Conservation (phyloP, 768 basidiomycete genomes). For the Mycena indigotica region DNA sequence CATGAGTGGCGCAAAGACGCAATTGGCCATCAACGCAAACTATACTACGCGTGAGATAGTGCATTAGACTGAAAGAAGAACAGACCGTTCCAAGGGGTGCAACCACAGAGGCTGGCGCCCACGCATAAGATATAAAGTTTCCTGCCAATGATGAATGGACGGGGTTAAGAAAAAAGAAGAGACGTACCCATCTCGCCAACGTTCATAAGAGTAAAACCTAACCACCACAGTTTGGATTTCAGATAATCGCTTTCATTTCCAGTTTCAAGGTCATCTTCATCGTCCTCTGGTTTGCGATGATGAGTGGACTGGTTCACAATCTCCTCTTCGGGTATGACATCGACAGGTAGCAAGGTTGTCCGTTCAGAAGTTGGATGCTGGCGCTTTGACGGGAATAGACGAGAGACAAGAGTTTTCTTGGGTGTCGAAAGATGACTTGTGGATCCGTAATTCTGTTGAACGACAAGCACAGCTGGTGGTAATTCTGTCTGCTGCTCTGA, state of each 20-base stretch:
- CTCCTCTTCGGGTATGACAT: constrained; percentile 43
- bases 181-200: constrained; percentile 74
- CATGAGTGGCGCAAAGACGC: constrained; percentile 87
- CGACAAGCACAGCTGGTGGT: not conserved
- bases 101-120: constrained; percentile 88
- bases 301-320: constrained; percentile 31
- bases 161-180: not conserved
- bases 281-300: constrained; percentile 21
- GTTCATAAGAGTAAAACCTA: constrained; percentile 86
- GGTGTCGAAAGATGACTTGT: constrained; percentile 10
- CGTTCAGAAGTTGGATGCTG: constrained; percentile 22
- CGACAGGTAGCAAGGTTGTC: constrained; percentile 39
- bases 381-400: constrained; percentile 34
- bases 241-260: constrained; percentile 74
- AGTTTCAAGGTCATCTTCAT: constrained; percentile 28
- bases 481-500: not conserved
- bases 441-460: constrained; percentile 17
- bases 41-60: constrained; percentile 30
- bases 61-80: constrained; percentile 24
- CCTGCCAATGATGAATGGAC: not conserved
- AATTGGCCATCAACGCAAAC: constrained; percentile 95
- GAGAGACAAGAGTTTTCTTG: constrained; percentile 37
- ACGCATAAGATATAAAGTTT: constrained; percentile 91
- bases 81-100: constrained; percentile 94
- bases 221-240: constrained; percentile 89